These are phyloP conservation scores for Solanum paucissectum DNA, from an alignment of 257 asterid species.

Conservation along the genomic window DNA sequence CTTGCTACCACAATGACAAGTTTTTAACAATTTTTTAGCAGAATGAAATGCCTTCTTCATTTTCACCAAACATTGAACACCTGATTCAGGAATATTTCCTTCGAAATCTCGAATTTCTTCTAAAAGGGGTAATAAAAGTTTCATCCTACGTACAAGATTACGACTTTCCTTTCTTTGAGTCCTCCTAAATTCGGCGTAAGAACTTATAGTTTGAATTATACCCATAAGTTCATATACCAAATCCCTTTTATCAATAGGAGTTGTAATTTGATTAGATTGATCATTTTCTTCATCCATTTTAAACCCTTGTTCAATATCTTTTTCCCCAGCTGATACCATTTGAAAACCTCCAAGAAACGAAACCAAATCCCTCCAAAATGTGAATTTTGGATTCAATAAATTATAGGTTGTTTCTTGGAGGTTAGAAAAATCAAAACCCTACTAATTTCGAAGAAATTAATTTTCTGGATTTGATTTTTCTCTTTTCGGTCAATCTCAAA, in stretches of 20 bases:
- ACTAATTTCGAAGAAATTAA: neutral
- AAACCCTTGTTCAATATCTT: slow-evolving; percentile 11
- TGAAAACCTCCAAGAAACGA: neutral
- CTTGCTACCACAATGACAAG: slow-evolving; percentile 77
- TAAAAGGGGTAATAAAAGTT: slow-evolving; percentile 45
- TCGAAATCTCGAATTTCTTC: slow-evolving; percentile 43
- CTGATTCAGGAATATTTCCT: slow-evolving; percentile 26
- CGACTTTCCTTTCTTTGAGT: slow-evolving; percentile 65
- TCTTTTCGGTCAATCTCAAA: neutral
- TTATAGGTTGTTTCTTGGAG: neutral
- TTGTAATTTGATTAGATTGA: slow-evolving; percentile 9
- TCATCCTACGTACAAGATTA: slow-evolving; percentile 44
- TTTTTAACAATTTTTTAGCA: slow-evolving; percentile 51
- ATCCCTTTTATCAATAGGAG: slow-evolving; percentile 16
- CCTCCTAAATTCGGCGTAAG: slow-evolving; percentile 49
- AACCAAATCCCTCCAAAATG: neutral
- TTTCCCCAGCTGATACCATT: slow-evolving; percentile 1
- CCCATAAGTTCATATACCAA: slow-evolving; percentile 42
- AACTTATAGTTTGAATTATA: slow-evolving; percentile 32
- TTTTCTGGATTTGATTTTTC: neutral
- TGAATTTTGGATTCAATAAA: neutral
- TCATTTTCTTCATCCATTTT: slow-evolving; percentile 18
- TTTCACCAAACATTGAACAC: slow-evolving; percentile 28
- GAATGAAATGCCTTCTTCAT: slow-evolving; percentile 56
- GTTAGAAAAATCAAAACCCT: slow-evolving; percentile 1